Conservation (phyloP, 2,329 filamentous ascomycete genomes). For the Fusarium sp. region DNA sequence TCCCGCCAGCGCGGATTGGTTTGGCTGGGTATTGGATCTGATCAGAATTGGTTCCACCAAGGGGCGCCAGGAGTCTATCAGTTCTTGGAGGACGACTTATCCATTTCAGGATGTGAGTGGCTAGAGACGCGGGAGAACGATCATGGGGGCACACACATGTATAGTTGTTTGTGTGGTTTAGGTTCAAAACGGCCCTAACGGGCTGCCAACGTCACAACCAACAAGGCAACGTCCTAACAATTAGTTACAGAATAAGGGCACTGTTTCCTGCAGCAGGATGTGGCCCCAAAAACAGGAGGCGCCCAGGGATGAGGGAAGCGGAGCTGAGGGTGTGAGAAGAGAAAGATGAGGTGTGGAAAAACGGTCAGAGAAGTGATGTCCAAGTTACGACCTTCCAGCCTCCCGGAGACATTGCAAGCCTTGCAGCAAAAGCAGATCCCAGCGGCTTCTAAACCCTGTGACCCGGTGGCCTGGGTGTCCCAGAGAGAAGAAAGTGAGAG, state of each 20-base stretch:
- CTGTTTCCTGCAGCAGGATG: constrained; percentile 28
- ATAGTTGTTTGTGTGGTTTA: constrained; percentile 2
- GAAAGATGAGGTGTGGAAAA: constrained; percentile 27
- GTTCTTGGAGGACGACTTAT: constrained; percentile 15
- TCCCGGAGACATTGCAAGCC: constrained; percentile 37
- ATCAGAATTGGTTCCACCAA: constrained; percentile 30
- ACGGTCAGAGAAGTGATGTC: constrained; percentile 14
- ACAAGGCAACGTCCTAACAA: constrained; percentile 24
- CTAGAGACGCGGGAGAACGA: constrained; percentile 26
- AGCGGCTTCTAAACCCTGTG: constrained; percentile 41
- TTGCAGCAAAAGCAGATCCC: constrained; percentile 37
- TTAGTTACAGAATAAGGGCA: constrained; percentile 28
- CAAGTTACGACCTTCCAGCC: constrained; percentile 1
- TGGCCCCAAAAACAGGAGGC: constrained; percentile 11
- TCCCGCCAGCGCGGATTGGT: constrained; percentile 38
- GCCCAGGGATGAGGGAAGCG: constrained; percentile 28
- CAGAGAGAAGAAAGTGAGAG: constrained; percentile 23
- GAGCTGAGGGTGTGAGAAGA: constrained; percentile 18
- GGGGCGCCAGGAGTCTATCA: constrained; percentile 29
- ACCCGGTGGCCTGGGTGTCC: constrained; percentile 43
- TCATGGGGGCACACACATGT: not conserved
- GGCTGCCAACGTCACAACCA: constrained; percentile 35
- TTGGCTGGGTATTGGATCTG: constrained; percentile 22
- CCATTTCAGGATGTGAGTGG: constrained; percentile 28
- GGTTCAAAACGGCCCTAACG: constrained; percentile 7